phyloP scores from a whole-genome alignment of 768 basidiomycete species.

The Termitomyces sp. region DNA sequence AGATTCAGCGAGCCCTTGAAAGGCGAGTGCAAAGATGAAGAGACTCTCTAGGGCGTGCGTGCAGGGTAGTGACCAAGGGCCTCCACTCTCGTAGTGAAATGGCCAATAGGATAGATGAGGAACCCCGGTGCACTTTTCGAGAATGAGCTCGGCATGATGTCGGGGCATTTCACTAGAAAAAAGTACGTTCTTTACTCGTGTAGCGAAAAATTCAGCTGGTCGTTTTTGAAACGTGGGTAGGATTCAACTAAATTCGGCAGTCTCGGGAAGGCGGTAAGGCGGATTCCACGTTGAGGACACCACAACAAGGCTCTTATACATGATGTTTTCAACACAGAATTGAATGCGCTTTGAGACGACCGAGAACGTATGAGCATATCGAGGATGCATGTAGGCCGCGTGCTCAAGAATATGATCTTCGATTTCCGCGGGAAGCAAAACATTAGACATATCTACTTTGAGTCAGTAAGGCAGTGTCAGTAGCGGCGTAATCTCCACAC shows the following conservation, averaged over 20 bases:
- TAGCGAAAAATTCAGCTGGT: conserved; percentile 1
- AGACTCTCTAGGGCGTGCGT: not conserved
- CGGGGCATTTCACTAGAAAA: not conserved
- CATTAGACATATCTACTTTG: not conserved
- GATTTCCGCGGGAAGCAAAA: not conserved
- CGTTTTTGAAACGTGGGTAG: not conserved
- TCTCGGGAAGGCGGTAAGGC: not conserved
- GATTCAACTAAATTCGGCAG: not conserved
- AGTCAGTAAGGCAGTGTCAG: not conserved
- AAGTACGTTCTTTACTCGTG: not conserved
- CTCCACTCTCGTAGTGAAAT: no score
- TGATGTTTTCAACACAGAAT: not conserved
- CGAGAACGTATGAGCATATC: not conserved
- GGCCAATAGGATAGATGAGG: not conserved
- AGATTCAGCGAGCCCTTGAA: not conserved
- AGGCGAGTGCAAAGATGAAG: not conserved
- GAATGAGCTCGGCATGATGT: not conserved
- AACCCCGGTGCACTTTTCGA: not conserved
- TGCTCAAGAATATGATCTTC: not conserved
- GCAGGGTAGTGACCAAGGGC: not conserved
- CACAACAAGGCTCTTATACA: not conserved
- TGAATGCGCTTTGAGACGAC: conserved; percentile 1
- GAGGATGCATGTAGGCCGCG: not conserved
- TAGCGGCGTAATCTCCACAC: not conserved
- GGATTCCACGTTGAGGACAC: not conserved